Base-by-base conservation (phyloP, 495 filamentous ascomycete genomes). In the Aspergillus taichungensis region DNA sequence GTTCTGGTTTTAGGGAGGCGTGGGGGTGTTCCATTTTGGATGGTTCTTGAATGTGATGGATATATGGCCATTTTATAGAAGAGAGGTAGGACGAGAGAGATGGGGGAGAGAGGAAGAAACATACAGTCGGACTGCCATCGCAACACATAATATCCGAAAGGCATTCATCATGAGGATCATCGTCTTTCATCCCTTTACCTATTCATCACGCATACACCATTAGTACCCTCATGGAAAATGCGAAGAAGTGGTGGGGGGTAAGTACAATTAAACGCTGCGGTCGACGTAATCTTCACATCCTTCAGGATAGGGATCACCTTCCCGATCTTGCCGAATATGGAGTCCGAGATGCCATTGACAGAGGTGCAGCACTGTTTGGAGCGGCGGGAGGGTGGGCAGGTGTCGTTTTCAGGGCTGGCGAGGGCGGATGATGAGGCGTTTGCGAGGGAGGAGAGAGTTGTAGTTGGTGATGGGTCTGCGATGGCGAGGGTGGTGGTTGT, bases 281-380 rank as follows among this genome's bases (percentile, higher is more conserved):
- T 9, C 28, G 57, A 61, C 30, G 54, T 57, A 10, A 65, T 9
- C 35, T 59, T 37, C 1, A 65, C 12, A 0, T 54, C 63, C 1
- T 47, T 35, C 0, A 61, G n/a, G 1, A 37, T 42, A 0, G 66
- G 64, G 3, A 68, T 29, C 3, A 67, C 11, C 1, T 53, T 34
- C 4, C 58, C 54, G 3, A 68, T 8, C 5, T 46, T 31, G 4
- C 46, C 13, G n/a, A 55, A 40, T 3, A 68, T 6, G 7, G 46
- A 34, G 0, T 61, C 46, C 0, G 56, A 46, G 0, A 58, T 33
- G 13, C 49, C 8, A n/a, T 54, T 34, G 3, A 69, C n/a, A 1
- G 51, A 52, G 42, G 45, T 43, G 40, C 66, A 68, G 60, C 64
- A 69, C 37, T 55, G 45, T 37, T 64, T 67, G 24, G 46, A 53